These are phyloP conservation scores for Panicum hallii DNA, from an alignment of 202 grass and related monocot genomes.

Conservation along the genomic window DNA sequence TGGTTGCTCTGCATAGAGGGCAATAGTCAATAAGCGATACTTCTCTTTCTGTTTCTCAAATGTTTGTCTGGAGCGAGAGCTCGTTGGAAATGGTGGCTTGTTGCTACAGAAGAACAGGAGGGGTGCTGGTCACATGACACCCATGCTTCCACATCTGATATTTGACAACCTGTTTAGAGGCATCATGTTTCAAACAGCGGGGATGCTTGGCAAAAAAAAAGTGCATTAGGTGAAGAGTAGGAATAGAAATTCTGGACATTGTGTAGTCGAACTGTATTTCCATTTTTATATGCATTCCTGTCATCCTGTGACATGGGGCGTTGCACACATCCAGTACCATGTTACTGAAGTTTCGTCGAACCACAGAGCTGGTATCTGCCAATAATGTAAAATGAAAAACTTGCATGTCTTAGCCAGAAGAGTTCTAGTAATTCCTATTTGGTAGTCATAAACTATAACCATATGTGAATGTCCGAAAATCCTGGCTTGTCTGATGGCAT, in stretches of 20 bases:
- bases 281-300: not conserved
- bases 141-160: not conserved
- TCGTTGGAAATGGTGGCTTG: not conserved
- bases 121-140: not conserved
- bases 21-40: not conserved
- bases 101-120: conserved; percentile 1
- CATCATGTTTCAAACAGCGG: not conserved
- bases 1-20: not conserved
- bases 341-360: conserved; percentile 15
- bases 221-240: not conserved
- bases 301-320: not conserved
- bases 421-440: conserved; percentile 12
- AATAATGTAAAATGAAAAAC: not conserved
- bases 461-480: conserved; percentile 1
- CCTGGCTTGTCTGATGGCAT: not conserved
- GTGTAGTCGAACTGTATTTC: not conserved
- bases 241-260: conserved; percentile 4
- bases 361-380: conserved; percentile 1
- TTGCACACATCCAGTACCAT: not conserved
- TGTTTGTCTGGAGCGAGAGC: not conserved
- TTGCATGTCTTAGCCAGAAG: not conserved
- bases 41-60: not conserved
- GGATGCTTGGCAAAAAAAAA: not conserved
- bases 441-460: conserved; percentile 2
- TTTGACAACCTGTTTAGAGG: conserved; percentile 14